Conservation (phyloP, 2,329 filamentous ascomycete genomes). For the Pyricularia sp. region DNA sequence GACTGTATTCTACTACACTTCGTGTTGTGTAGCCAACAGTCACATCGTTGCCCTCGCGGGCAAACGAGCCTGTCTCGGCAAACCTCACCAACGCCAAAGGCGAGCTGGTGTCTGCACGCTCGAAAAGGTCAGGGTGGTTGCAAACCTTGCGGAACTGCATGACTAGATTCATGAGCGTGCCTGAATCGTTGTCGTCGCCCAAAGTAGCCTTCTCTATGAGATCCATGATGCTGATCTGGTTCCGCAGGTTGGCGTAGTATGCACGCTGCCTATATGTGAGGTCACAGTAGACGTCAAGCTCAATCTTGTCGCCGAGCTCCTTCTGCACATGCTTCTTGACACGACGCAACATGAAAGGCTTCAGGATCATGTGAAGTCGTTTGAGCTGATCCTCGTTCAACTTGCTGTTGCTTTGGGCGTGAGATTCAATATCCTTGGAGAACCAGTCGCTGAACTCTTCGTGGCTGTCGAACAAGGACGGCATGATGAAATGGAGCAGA, state of each 20-base stretch:
- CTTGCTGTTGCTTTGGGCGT: slow-evolving; percentile 98
- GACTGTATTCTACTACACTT: slow-evolving; percentile 69
- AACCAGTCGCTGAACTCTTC: slow-evolving; percentile 93
- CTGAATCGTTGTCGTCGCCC: slow-evolving; percentile 78
- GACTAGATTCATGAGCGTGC: slow-evolving; percentile 95
- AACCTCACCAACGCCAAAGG: slow-evolving; percentile 76
- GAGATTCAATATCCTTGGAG: slow-evolving; percentile 91
- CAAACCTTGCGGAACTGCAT: slow-evolving; percentile 99
- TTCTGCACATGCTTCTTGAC: slow-evolving; percentile 99
- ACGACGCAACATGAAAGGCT: slow-evolving; percentile 98
- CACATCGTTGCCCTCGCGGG: slow-evolving; percentile 73
- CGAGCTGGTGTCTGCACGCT: slow-evolving; percentile 82
- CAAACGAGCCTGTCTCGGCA: slow-evolving; percentile 88
- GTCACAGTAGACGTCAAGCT: slow-evolving; percentile 90
- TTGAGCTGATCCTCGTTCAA: slow-evolving; percentile 96
- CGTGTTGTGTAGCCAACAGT: slow-evolving; percentile 77
- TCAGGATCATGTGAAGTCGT: slow-evolving; percentile 95
- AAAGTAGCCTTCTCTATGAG: slow-evolving; percentile 93
- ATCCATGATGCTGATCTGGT: slow-evolving; percentile 98
- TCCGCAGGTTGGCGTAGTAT: slow-evolving; percentile 82
- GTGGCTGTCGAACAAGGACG: slow-evolving; percentile 90
- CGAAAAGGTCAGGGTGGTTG: slow-evolving; percentile 94
- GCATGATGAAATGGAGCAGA: slow-evolving; percentile 97
- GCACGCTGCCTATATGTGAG: slow-evolving; percentile 92
- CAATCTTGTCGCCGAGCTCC: slow-evolving; percentile 97